Conservation (phyloP, 495 filamentous ascomycete genomes). For the Pyrenula massariospora region DNA sequence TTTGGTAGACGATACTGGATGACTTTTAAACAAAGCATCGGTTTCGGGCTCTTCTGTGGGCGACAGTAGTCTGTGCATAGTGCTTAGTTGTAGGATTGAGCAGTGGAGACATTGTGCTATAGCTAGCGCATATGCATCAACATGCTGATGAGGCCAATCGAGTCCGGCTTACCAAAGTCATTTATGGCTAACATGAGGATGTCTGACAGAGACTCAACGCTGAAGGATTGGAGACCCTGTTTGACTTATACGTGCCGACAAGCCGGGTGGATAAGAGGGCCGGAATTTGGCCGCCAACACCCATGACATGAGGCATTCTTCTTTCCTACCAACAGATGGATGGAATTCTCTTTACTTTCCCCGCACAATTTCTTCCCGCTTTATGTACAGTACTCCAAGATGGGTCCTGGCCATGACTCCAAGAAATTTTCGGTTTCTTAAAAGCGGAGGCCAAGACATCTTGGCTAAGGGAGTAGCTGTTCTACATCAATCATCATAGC, state of each 20-base stretch:
- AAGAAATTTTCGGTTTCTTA: neutral
- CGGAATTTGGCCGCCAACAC: too few relatives aligned
- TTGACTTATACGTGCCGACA: neutral
- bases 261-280: too few relatives aligned
- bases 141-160: neutral
- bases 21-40: neutral
- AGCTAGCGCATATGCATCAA: neutral
- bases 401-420: neutral
- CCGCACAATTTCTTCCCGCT: neutral
- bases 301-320: too few relatives aligned
- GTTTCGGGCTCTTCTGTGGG: neutral
- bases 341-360: neutral
- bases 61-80: neutral
- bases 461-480: neutral
- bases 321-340: too few relatives aligned
- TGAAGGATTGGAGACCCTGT: neutral
- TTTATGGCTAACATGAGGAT: neutral
- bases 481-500: neutral
- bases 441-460: too few relatives aligned
- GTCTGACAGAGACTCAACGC: neutral
- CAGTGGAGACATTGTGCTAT: neutral
- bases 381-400: neutral
- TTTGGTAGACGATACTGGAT: neutral
- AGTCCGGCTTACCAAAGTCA: neutral
- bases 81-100: neutral